A percentile compares a stretch with the other conserved stretches of the same genome.
These are phyloP conservation scores for Carallia pectinifolia DNA, from an alignment of 345 rosid species.

Conservation along the genomic window DNA sequence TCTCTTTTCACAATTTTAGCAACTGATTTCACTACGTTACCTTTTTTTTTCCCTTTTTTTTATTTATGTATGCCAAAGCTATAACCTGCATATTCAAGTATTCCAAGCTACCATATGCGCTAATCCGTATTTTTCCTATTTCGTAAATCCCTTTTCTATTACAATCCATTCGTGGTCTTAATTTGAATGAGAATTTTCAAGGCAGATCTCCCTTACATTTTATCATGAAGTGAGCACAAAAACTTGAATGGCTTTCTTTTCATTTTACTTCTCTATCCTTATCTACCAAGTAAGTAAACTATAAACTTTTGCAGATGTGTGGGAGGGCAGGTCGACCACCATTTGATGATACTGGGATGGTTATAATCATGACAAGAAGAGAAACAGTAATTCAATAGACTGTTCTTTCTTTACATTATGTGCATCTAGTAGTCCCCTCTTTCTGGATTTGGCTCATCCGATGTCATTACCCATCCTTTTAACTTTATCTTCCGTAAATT, in stretches of 20 bases:
- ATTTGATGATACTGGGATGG: constrained; percentile 91
- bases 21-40: neutral
- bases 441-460: constrained; percentile 6
- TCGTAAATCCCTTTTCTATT: too few species aligned
- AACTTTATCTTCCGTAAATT: constrained; percentile 21
- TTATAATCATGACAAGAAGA: constrained; percentile 92
- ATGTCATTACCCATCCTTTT: constrained; percentile 5
- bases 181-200: too few species aligned
- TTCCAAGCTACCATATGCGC: too few species aligned
- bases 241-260: too few species aligned
- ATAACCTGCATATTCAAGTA: neutral
- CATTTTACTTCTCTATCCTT: neutral
- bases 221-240: too few species aligned
- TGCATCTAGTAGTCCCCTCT: constrained; percentile 19
- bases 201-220: too few species aligned
- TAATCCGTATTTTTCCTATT: too few species aligned
- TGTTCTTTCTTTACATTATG: constrained; percentile 14
- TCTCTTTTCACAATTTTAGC: constrained; percentile 1
- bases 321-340: constrained; percentile 99
- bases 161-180: too few species aligned
- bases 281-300: neutral
- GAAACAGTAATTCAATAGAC: constrained; percentile 60
- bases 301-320: constrained; percentile 58
- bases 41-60: too few species aligned
- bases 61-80: neutral